Base-by-base conservation (phyloP, 768 basidiomycete species). In the Tremella fuciformis region DNA sequence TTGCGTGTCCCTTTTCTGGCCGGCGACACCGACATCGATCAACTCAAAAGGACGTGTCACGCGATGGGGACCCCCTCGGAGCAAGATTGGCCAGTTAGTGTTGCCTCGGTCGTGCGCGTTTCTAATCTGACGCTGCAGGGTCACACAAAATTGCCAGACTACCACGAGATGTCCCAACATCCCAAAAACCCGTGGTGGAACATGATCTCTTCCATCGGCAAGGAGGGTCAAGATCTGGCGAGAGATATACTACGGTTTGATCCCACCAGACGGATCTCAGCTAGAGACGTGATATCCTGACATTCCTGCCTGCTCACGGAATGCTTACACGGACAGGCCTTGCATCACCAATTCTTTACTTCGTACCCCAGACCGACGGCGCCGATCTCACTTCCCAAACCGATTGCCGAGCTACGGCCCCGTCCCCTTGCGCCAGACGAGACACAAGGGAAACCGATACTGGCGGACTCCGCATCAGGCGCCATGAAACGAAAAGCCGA, bases 61-160 rank as follows among this genome's bases (percentile, higher is more conserved):
- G 96, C 94, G 0, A 82, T 99, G 22, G 96, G 96, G 0, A 93
- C 94, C 8, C 96, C 96, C 0, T 88, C 91, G 0, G 96, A 98
- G 74, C 87, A 91, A 52, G 94, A 97, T 21, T 99, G 96, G 96
- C 94, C 93, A 1, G 91, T 91, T 78, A 57, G 85, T 79, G 2
- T 40, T 11, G 7, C 8, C 16, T 15, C 34, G 24, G 7, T 16
- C 19, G 38, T n/a, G 2, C 38, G 24, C 21, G 41, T 41, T 42
- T 25, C n/a, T n/a, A n/a, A n/a, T 54, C 54, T 62, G 34, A 57
- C 13, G n/a, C 25, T 26, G 40, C 64, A 93, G 92, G 91, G 91
- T 8, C 88, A 96, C 77, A 88, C 85, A 2, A 87, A 88, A 77
- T 81, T 99, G 13, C 91, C 92, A 2, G 88, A 94, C 77, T 96